Conservation (phyloP, 352 stramenopile species). For the Stramenopiles sp. region DNA sequence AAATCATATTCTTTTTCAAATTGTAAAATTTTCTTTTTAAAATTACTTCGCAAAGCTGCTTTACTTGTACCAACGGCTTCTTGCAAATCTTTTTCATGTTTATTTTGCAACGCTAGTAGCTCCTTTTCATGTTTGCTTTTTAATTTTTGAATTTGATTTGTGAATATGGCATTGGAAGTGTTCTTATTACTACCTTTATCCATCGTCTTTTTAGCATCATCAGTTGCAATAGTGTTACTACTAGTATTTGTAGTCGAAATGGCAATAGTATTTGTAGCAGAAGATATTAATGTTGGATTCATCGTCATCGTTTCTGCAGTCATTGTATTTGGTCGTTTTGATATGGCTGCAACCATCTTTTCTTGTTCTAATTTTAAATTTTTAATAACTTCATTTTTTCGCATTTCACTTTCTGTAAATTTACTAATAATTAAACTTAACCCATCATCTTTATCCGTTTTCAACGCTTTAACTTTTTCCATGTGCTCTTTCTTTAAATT, state of each 20-base stretch:
- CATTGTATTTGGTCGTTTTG: too few species aligned
- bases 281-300: too few species aligned
- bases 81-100: background rate
- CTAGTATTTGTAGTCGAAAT: background rate
- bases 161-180: too few species aligned
- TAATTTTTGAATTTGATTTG: background rate
- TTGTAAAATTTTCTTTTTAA: background rate
- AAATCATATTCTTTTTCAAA: background rate
- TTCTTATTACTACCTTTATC: too few species aligned
- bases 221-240: background rate
- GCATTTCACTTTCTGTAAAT: background rate
- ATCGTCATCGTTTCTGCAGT: too few species aligned
- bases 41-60: background rate
- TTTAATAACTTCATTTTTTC: background rate
- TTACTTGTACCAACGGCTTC: background rate
- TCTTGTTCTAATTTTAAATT: background rate
- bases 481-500: background rate
- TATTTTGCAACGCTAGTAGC: background rate
- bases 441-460: background rate
- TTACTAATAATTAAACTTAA: background rate
- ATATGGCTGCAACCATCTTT: too few species aligned
- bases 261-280: background rate
- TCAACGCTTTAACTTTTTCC: background rate
- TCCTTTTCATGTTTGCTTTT: background rate
- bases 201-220: background rate